Evolutionary conservation across 108 stramenopile species (phyloP).

Genomic region (Bacterosira constricta): DNA sequence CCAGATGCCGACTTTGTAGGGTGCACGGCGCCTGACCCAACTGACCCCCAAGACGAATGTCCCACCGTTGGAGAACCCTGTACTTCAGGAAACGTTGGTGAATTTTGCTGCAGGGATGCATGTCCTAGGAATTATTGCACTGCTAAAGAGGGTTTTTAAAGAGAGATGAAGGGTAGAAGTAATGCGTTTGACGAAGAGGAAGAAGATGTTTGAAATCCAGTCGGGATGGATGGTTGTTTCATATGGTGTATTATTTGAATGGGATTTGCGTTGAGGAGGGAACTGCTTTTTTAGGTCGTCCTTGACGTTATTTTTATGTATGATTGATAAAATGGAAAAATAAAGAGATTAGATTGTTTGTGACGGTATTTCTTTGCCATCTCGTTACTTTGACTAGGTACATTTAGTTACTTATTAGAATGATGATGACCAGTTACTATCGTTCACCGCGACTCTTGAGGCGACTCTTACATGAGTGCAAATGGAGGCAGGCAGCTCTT

Average conservation of each 20-base stretch:
- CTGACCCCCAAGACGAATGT: slow-evolving; percentile 26
- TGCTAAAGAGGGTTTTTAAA: slow-evolving; percentile 15
- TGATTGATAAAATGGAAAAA: background rate
- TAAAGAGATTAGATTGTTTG: too few relatives aligned
- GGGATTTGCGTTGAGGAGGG: too few relatives aligned
- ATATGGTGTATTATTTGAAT: too few relatives aligned
- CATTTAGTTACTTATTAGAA: too few relatives aligned
- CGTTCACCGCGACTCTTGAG: too few relatives aligned
- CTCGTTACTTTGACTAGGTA: too few relatives aligned
- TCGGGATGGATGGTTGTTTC: background rate
- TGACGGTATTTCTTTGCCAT: too few relatives aligned
- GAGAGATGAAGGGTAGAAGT: background rate
- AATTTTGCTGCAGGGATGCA: slow-evolving; percentile 29
- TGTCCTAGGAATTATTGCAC: slow-evolving; percentile 44
- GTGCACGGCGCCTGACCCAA: slow-evolving; percentile 33
- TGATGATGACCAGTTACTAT: too few relatives aligned
- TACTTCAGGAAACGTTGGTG: slow-evolving; percentile 2
- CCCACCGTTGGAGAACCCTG: slow-evolving; percentile 30
- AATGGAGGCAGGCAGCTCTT: too few relatives aligned
- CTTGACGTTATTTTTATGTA: background rate
- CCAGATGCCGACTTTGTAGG: slow-evolving; percentile 23
- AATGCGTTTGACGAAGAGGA: background rate
- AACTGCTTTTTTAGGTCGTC: background rate
- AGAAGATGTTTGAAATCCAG: background rate
- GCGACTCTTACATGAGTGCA: too few relatives aligned